Base-by-base conservation (phyloP, 106 monocot genomes). In the Phalaenopsis aphrodite region DNA sequence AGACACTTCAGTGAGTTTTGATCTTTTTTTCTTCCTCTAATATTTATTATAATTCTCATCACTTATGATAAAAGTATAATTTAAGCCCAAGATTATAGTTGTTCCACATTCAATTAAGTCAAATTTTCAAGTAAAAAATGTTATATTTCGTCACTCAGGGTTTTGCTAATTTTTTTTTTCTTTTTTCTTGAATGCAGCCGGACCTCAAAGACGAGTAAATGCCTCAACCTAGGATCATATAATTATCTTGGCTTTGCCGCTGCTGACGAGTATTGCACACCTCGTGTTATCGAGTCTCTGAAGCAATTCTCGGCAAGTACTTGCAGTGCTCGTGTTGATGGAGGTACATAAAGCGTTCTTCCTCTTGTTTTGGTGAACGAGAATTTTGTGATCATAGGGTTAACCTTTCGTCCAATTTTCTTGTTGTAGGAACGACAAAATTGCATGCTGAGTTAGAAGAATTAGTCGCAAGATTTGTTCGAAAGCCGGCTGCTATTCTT, bases 161-260 rank as follows among this genome's bases (percentile, higher is more conserved):
- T 76, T 48, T 49, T 61, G 23, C 58, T 17, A 39, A 61, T 75
- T 46, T 10, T 36, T 3, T 7, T 7, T 71, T 42, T 69, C 11
- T n/a, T 30, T 47, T 37, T 72, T 56, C 1, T 19, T 79, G 56
- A 10, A 82, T 92, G 89, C 83, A 98, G 98, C 21, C 92, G 92
- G 21, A 94, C 98, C 42, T 77, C 84, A 68, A 92, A 92, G 65
- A 85, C 84, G 52, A 88, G 64, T 14, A 89, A 79, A 89, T 98
- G 94, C 78, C 89, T 98, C 19, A 98, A 98, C 77, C 83, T 98
- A 19, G 94, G 94, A 78, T 94, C 98, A 46, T 98, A 98, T 83
- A 98, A 94, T 78, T 98, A 98, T 83, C 94, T 98, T 42, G 98
- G 98, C 17, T 98, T 98, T 87, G 98, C 98, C 6, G 88, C 98